phyloP scores from a whole-genome alignment of 192 early-diverging fungal species.

The Spizellomyces sp. region DNA sequence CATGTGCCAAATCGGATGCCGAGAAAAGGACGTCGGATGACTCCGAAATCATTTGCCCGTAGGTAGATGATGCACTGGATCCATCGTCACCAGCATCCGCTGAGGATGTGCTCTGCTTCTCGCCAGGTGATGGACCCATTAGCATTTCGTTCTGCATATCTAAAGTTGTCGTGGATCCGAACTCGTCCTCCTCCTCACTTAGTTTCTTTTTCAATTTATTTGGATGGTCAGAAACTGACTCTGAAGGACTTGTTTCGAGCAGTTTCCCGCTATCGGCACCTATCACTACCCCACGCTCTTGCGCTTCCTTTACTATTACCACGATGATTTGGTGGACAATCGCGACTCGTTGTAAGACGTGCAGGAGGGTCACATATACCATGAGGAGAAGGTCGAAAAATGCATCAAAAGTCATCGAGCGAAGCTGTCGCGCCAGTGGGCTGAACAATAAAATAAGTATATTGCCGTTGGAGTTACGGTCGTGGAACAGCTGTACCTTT shows the following conservation, averaged over 20 bases:
- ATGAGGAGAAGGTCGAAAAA: slow-evolving; percentile 78
- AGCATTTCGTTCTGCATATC: slow-evolving; percentile 8
- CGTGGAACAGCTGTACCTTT: slow-evolving; percentile 29
- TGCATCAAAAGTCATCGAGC: slow-evolving; percentile 80
- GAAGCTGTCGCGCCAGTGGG: slow-evolving; percentile 68
- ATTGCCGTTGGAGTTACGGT: background rate
- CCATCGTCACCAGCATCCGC: background rate
- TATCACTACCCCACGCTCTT: slow-evolving; percentile 49
- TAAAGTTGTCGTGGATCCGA: slow-evolving; percentile 24
- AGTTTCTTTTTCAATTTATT: slow-evolving; percentile 18
- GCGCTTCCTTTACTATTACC: slow-evolving; percentile 63
- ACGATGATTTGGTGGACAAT: slow-evolving; percentile 74
- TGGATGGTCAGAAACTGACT: slow-evolving; percentile 2
- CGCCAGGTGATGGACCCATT: background rate
- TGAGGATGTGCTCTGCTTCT: slow-evolving; percentile 1
- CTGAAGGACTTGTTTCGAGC: slow-evolving; percentile 19
- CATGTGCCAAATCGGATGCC: slow-evolving; percentile 84
- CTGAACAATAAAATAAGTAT: slow-evolving; percentile 19
- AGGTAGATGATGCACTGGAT: slow-evolving; percentile 29
- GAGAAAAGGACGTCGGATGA: slow-evolving; percentile 75
- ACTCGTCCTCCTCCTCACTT: slow-evolving; percentile 55
- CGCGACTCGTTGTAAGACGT: slow-evolving; percentile 70
- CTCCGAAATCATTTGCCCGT: slow-evolving; percentile 64
- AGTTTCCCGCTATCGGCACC: slow-evolving; percentile 35
- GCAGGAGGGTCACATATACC: slow-evolving; percentile 75